Evolutionary conservation across 345 rosid genomes (phyloP), one percentile per base, ranked within the genome.

Genomic region (Citrus hindsii): DNA sequence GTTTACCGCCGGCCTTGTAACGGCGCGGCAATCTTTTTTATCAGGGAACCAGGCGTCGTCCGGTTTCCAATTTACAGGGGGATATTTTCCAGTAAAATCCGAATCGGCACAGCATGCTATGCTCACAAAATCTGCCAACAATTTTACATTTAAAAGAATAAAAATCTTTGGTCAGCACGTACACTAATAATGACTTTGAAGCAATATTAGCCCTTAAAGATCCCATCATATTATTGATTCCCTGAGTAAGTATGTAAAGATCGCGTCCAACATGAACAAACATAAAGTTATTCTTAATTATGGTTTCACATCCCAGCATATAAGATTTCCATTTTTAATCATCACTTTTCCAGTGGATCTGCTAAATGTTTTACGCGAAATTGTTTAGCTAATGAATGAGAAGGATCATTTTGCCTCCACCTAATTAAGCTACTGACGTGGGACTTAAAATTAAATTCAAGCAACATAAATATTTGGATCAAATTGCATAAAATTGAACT

Each of bases 81-180:
- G 33, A 19, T 46, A 74, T 32, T 21, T 46, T 38, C 85, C 85
- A 4, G 76, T 86, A 76, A 42, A 65, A 62, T 27, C 77, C 28
- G 85, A 64, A 9, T 69, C 80, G 4, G 88, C 85, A 38, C 95
- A 88, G 82, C 93, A 87, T 74, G 86, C 87, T 80, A 89, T 86
- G 86, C 92, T 88, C 79, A 88, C 38, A 76, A 83, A 84, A 2
- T 77, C 95, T 89, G 89, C 88, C 16, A 46, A 87, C 14, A 42
- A 75, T 60, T 38, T 61, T 46, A 69, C 59, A 55, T 40, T 46
- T 22, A 28, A 22, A 33, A 48, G 61, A 60, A 22, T 35, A 62
- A 30, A 59, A 60, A 67, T 68, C 19, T 65, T n/a, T 6, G 19
- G 32, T 66, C 77, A 79, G 67, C 2, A 53, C 6, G 58, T 5